Evolutionary conservation across 176 grass and related monocot species (phyloP).

Genomic region (Carex myosuroides): DNA sequence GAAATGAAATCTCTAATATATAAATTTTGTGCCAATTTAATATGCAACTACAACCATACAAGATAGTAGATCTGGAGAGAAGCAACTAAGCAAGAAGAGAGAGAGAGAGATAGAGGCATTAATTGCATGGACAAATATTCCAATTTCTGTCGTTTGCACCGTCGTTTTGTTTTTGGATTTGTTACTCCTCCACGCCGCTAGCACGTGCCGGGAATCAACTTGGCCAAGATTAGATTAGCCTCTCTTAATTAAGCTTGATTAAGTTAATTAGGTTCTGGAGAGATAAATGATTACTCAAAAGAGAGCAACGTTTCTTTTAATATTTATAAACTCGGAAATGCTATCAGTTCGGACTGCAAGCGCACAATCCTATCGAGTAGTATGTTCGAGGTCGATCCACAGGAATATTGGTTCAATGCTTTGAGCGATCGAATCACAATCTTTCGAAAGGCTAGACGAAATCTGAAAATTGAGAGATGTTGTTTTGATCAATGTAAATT

Average conservation of each 20-base stretch:
- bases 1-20: not conserved
- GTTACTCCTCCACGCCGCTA: slow-evolving; percentile 16
- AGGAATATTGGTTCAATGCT: no score
- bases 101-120: not conserved
- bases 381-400: no score
- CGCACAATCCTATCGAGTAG: no score
- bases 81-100: not conserved
- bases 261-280: not conserved
- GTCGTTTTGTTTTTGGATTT: slow-evolving; percentile 39
- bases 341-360: no score
- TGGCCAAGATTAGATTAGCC: not conserved
- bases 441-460: no score
- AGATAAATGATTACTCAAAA: no score
- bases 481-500: no score
- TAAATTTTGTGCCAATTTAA: not conserved
- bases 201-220: slow-evolving; percentile 38
- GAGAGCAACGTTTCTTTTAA: no score
- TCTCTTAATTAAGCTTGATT: not conserved
- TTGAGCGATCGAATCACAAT: no score
- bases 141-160: slow-evolving; percentile 39
- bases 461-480: no score
- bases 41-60: not conserved
- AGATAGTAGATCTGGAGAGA: not conserved
- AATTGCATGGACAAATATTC: slow-evolving; percentile 47
- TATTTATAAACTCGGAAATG: no score